Evolutionary conservation across 2,329 filamentous ascomycete species (phyloP).

Genomic region (Aspergillus terreus): DNA sequence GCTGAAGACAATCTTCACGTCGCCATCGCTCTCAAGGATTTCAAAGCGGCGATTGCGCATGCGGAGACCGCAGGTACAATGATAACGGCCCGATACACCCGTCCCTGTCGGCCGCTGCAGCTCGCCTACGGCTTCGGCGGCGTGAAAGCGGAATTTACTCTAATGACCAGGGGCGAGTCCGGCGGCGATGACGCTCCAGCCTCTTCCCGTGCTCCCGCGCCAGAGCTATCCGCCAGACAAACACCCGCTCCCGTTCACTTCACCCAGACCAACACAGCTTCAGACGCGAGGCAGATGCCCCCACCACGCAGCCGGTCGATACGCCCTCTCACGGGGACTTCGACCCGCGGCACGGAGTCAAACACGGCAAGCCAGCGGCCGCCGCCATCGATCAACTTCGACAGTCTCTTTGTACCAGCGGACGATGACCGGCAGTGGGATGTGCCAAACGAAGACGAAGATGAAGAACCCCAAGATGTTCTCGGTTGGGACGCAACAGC

Average conservation of each 20-base stretch:
- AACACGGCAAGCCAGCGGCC: slow-evolving; percentile 25
- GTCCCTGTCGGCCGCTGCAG: slow-evolving; percentile 58
- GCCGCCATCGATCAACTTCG: slow-evolving; percentile 43
- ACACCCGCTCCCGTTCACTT: slow-evolving; percentile 29
- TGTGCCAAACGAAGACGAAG: slow-evolving; percentile 51
- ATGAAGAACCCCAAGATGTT: slow-evolving; percentile 57
- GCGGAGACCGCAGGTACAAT: slow-evolving; percentile 56
- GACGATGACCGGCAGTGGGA: slow-evolving; percentile 61
- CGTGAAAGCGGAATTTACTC: slow-evolving; percentile 57
- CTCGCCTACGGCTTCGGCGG: slow-evolving; percentile 57
- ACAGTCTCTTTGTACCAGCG: slow-evolving; percentile 60
- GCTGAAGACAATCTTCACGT: slow-evolving; percentile 60
- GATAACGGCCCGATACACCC: slow-evolving; percentile 57
- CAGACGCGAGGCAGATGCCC: slow-evolving; percentile 24
- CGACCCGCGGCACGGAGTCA: slow-evolving; percentile 18
- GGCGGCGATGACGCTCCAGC: slow-evolving; percentile 34
- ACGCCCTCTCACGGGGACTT: slow-evolving; percentile 30
- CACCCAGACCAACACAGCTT: slow-evolving; percentile 9
- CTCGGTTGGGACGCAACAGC: slow-evolving; percentile 60
- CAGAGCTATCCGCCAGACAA: slow-evolving; percentile 39
- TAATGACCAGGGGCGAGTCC: slow-evolving; percentile 62
- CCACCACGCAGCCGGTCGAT: slow-evolving; percentile 30
- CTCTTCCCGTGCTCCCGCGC: slow-evolving; percentile 33
- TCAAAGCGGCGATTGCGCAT: slow-evolving; percentile 61
- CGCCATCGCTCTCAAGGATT: slow-evolving; percentile 62